Percentiles rank a stretch among this genome's conserved stretches.
These are phyloP conservation scores for Petrea volubilis DNA, from an alignment of 257 asterid species.

Conservation along the genomic window DNA sequence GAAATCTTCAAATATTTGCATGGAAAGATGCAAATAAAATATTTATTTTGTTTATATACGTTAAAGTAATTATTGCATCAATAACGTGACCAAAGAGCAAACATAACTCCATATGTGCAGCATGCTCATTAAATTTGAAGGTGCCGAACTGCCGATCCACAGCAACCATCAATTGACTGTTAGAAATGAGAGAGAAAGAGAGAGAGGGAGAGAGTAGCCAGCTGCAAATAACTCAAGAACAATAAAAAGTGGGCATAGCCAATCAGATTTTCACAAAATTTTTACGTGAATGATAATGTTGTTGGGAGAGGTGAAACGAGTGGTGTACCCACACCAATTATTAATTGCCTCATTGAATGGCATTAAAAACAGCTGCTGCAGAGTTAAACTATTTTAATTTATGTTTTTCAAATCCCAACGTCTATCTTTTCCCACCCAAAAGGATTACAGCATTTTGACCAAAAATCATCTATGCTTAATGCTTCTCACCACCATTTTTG, in stretches of 20 bases:
- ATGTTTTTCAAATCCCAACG: conserved; percentile 49
- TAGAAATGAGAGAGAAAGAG: neutral
- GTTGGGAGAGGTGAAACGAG: conserved; percentile 33
- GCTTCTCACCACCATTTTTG: neutral
- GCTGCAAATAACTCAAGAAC: conserved; percentile 19
- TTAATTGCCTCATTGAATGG: conserved; percentile 38
- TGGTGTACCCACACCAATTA: conserved; percentile 20
- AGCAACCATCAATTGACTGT: neutral
- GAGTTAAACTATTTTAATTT: neutral
- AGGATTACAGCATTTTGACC: conserved; percentile 3
- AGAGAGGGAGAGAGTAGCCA: neutral
- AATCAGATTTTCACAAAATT: conserved; percentile 3
- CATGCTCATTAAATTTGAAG: neutral
- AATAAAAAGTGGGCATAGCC: conserved; percentile 15
- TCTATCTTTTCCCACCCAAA: conserved; percentile 44
- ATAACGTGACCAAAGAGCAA: neutral
- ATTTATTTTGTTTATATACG: neutral
- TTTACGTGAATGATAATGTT: conserved; percentile 11
- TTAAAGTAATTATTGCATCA: neutral
- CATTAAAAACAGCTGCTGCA: conserved; percentile 46
- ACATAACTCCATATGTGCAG: neutral
- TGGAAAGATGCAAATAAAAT: neutral
- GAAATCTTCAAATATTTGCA: neutral
- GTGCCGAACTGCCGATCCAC: no score
- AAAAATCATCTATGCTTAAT: no score